Evolutionary conservation across 176 grass and related monocot genomes (phyloP), one percentile per base, ranked within the genome.

Genomic region (Cocos nucifera): DNA sequence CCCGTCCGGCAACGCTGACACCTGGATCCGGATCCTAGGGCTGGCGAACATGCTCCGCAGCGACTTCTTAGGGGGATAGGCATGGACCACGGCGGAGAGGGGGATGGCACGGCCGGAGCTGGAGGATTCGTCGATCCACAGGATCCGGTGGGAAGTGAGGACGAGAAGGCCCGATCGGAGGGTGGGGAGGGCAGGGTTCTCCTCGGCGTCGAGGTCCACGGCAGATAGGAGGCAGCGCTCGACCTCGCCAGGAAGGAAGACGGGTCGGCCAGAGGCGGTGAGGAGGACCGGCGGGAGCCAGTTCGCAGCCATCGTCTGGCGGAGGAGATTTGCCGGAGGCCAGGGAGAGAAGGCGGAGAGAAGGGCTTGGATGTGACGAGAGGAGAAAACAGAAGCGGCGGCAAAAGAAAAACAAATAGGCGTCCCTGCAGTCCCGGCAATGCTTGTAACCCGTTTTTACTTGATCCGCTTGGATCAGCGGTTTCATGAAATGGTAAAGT

Each of bases 51-150:
- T 76, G 21, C 32, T 64, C 5, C 79, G 73, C 20, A 82, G 39
- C 48, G 79, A 82, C 61, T 77, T 82, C 68, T 82, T 82, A 15
- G 64, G 87, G 24, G 84, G 79, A 35, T 68, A 98, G 18, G 73
- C 70, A 28, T 92, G 81, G 52, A 92, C 70, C 64, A 98, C 65
- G 76, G 79, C 7, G 24, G 74, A 63, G 65, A 89, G 88, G 17
- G 87, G 69, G 63, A 92, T 73, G 22, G 79, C 84, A 32, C 67
- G 77, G 4, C 84, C 88, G 7, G 81, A 78, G 19, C 82, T 58
- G 53, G 93, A 89, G 51, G 76, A 4, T 17, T 92, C 84, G 74
- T 98, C 76, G 71, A 98, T 79, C 80, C 89, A 89, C 76, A 98
- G 32, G 56, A 98, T 73, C 15, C 88, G 93, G 75, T 92, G 85